Evolutionary conservation across 805 yeast genomes (phyloP).

Genomic region (Cyberlindnera mississippiensis): DNA sequence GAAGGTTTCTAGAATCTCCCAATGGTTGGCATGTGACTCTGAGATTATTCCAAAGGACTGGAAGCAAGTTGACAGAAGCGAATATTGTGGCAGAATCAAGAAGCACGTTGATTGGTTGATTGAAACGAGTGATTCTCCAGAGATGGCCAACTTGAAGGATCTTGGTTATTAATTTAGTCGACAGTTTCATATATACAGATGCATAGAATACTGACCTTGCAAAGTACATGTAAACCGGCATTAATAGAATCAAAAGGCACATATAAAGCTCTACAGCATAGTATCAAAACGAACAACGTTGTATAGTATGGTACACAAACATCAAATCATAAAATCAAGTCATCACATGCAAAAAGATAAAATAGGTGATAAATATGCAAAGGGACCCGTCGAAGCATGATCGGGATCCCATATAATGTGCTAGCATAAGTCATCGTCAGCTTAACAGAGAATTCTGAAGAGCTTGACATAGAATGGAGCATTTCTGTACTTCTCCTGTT

Average conservation of each 20-base stretch:
- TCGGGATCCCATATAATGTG: not conserved
- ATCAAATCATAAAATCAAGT: not conserved
- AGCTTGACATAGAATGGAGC: conserved; percentile 18
- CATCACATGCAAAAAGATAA: too few species aligned
- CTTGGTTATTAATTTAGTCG: conserved; percentile 16
- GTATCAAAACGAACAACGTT: not conserved
- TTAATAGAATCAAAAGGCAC: too few species aligned
- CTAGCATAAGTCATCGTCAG: too few species aligned
- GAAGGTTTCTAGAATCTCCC: conserved; percentile 25
- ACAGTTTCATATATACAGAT: not conserved
- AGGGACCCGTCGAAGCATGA: too few species aligned
- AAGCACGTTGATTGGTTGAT: conserved; percentile 27
- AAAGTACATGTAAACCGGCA: too few species aligned
- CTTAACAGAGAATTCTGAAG: conserved; percentile 29
- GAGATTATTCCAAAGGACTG: conserved; percentile 25
- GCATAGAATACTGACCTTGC: too few species aligned
- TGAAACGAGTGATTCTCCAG: conserved; percentile 28
- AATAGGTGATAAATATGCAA: too few species aligned
- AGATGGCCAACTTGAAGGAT: conserved; percentile 25
- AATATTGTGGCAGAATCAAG: conserved; percentile 24
- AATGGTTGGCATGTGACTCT: conserved; percentile 30
- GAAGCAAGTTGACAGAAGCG: conserved; percentile 21
- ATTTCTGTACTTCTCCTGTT: conserved; percentile 23
- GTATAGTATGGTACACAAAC: not conserved
- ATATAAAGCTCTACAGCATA: too few species aligned